Evolutionary conservation across 495 filamentous ascomycete genomes (phyloP).

Genomic region (Penicillium herquei): DNA sequence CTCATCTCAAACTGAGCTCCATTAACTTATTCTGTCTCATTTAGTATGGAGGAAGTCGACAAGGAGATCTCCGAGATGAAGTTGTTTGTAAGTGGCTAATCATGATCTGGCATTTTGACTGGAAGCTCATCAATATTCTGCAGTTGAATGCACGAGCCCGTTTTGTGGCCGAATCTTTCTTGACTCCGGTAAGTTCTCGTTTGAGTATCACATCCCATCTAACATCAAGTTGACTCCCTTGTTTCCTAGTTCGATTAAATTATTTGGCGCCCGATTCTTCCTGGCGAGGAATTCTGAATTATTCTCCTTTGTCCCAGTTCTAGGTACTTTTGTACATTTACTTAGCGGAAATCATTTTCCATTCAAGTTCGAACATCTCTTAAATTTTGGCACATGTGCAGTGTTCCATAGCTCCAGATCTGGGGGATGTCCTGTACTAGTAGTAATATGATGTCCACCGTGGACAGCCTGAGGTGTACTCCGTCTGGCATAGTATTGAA

Average conservation of each 20-base stretch:
- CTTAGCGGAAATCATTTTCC: not conserved
- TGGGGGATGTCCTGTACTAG: too few relatives aligned
- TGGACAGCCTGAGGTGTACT: too few relatives aligned
- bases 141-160: conserved; percentile 95
- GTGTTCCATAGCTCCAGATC: too few relatives aligned
- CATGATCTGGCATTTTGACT: conserved; percentile 9
- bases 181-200: conserved; percentile 70
- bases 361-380: not conserved
- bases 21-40: not conserved
- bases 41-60: conserved; percentile 90
- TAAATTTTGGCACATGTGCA: not conserved
- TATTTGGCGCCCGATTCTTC: conserved; percentile 14
- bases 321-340: conserved; percentile 4
- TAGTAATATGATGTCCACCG: too few relatives aligned
- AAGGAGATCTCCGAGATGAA: conserved; percentile 99
- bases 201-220: conserved; percentile 22
- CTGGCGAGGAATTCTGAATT: not conserved
- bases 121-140: conserved; percentile 14
- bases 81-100: conserved; percentile 74
- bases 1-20: too few relatives aligned
- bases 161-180: conserved; percentile 96
- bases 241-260: conserved; percentile 40
- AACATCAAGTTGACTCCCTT: conserved; percentile 5
- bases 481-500: too few relatives aligned
- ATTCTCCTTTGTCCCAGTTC: conserved; percentile 1